Percentiles rank a stretch among this genome's conserved stretches.
Conservation (phyloP, 2,329 filamentous ascomycete species). For the Epichloe brachyelytri region DNA sequence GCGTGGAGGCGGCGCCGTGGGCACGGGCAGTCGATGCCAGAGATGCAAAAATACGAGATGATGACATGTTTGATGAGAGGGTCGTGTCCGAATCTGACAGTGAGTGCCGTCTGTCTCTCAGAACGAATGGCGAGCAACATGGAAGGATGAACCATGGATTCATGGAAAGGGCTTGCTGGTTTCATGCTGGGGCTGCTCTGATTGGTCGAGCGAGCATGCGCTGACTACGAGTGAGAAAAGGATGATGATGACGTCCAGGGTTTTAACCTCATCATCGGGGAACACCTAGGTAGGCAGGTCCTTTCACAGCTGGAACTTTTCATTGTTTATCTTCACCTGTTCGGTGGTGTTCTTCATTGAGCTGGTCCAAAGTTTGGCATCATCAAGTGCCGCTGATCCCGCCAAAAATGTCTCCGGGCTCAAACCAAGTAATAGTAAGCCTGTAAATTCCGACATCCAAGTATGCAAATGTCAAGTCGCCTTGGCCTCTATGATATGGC, state of each 20-base stretch:
- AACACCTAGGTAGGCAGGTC: too few relatives aligned
- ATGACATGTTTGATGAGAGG: neutral
- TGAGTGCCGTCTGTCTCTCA: neutral
- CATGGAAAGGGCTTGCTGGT: neutral
- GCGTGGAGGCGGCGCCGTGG: neutral
- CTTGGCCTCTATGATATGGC: conserved; percentile 1
- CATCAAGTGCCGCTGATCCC: neutral
- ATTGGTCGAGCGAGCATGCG: neutral
- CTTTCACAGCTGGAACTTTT: too few relatives aligned
- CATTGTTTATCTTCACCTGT: neutral
- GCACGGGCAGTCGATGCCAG: conserved; percentile 1
- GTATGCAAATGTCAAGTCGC: neutral
- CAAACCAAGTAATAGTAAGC: neutral
- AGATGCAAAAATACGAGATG: neutral
- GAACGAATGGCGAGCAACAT: too few relatives aligned
- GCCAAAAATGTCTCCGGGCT: too few relatives aligned
- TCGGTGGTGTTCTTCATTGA: neutral
- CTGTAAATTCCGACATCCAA: neutral
- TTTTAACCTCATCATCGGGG: too few relatives aligned
- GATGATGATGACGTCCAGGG: neutral
- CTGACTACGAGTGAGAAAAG: neutral
- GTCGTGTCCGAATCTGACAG: neutral
- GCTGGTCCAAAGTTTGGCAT: neutral
- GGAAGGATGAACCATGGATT: too few relatives aligned
- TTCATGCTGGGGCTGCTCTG: neutral